Base-by-base conservation (phyloP, 345 rosid species). In the Cochlearia excelsa region DNA sequence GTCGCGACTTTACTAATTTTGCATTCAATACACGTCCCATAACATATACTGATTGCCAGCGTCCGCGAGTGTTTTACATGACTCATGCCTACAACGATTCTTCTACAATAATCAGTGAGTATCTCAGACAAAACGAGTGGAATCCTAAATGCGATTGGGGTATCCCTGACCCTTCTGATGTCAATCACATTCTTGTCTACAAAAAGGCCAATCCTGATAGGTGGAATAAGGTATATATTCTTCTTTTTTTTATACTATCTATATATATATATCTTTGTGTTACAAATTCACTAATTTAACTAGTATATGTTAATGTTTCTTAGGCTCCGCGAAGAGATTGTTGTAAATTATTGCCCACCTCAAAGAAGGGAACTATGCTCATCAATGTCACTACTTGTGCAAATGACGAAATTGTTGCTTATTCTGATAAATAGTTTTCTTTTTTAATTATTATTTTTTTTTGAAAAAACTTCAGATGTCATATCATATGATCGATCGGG, bases 321-420 rank as follows among this genome's bases (percentile, higher is more conserved):
- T 16, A 83, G 89, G 66, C 83, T 56, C 90, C 84, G 0, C 68
- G 87, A 46, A 79, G 95, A 74, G 77, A 82, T 37, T 75, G 85
- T 56, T 77, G 91, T 63, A 77, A 82, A 35, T 54, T 79, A 1
- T 51, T 77, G 68, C 81, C 75, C 0, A 37, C 11, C 3, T 51
- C 57, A 43, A 79, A 46, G 66, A 73, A 56, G 2, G 78, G 69
- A 8, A 76, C 78, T 1, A 6, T 84, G 69, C 66, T 48, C 11
- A 43, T 83, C 51, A 66, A 77, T 46, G 82, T 81, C 7, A 82
- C 80, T 9, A 72, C 26, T 26, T 85, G 84, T 74, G n/a, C 43
- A 55, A 79, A 72, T 45, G 78, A 67, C 46, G 86, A 85, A 52
- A 46, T 72, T 29, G 35, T 76, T 66, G 82, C 77, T 61, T 44